Evolutionary conservation across 1,284 basidiomycete species (phyloP), one percentile per base, ranked within the genome.

Genomic region (Mycena citricolor): DNA sequence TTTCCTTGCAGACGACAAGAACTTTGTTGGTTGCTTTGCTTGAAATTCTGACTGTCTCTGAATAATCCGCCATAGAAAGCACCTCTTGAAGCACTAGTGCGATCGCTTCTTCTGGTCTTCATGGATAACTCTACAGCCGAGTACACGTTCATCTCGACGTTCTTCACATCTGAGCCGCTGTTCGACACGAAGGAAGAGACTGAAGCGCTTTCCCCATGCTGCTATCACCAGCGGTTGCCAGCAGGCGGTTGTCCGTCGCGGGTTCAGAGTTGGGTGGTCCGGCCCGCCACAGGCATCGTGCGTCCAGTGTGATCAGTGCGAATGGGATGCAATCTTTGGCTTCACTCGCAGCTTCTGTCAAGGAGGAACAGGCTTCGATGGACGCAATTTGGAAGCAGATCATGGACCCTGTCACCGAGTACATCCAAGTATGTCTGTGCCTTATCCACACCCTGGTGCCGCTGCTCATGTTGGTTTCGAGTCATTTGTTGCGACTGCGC

Each of bases 91-190:
- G 83, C 83, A 0, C 68, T 95, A 11, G 76, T 93, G 54, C 81
- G 94, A 16, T 95, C 94, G 0, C 69, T 92, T 31, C 66, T 91
- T 44, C 71, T 97, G 33, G 93, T 95, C 33, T 79, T 97, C 44
- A 83, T 94, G 77, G 93, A 97, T 69, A 97, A 97, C 59, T 85
- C 88, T 1, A 87, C 87, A 1, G 81, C 91, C 28, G 94, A 97
- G 65, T 94, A 94, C 63, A 76, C 83, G 1, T 97, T 97, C 58
- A 67, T 95, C 32, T 79, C 82, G 4, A 69, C 79, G 0, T 97
- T 97, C 70, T 97, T 97, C 66, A 68, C 73, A 10, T 56, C 63
- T 0, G 73, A 70, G 53, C 63, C 57, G 26, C 57, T 43, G 39
- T 54, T 63, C 6, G 61, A 65, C 12, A 60, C 63, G 17, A 56